phyloP scores from a whole-genome alignment of 805 yeast species.

The Kuraishia borneana region DNA sequence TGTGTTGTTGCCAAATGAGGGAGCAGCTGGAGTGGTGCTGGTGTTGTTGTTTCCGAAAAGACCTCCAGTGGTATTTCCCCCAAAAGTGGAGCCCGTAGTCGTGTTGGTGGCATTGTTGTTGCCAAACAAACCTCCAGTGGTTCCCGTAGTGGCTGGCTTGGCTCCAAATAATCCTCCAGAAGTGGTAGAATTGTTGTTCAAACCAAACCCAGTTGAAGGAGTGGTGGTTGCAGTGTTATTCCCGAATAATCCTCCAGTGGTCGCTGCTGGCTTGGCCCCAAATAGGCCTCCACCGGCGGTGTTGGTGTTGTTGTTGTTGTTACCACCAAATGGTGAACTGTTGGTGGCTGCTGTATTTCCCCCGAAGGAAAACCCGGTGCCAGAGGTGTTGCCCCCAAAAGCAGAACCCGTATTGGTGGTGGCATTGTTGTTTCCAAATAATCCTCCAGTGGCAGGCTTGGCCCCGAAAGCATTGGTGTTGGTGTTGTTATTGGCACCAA shows the following conservation, averaged over 20 bases:
- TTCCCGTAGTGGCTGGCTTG: constrained; percentile 14
- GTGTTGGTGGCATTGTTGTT: constrained; percentile 11
- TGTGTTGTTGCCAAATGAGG: constrained; percentile 4
- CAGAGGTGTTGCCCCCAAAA: constrained; percentile 16
- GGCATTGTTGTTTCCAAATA: constrained; percentile 11
- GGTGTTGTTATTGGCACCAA: constrained; percentile 8
- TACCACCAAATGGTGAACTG: constrained; percentile 6
- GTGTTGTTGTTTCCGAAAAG: constrained; percentile 8
- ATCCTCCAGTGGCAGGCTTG: constrained; percentile 11
- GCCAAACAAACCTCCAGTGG: constrained; percentile 23
- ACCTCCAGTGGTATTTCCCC: constrained; percentile 10
- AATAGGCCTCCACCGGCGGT: constrained; percentile 21
- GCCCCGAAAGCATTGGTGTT: constrained; percentile 14
- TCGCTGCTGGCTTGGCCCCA: constrained; percentile 18
- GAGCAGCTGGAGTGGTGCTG: constrained; percentile 4
- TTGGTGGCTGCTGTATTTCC: constrained; percentile 1
- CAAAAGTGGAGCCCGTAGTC: constrained; percentile 19
- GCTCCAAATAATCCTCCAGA: constrained; percentile 31
- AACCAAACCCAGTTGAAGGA: constrained; percentile 15
- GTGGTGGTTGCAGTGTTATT: constrained; percentile 2
- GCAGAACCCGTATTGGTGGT: constrained; percentile 11
- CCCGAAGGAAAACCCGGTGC: not conserved
- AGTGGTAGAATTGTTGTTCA: constrained; percentile 13
- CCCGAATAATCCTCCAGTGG: constrained; percentile 23
- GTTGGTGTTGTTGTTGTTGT: constrained; percentile 15